A percentile compares a stretch with the other conserved stretches of the same genome.
These are phyloP conservation scores for Durotheca rogersii DNA, from an alignment of 495 filamentous ascomycete genomes.

Conservation along the genomic window DNA sequence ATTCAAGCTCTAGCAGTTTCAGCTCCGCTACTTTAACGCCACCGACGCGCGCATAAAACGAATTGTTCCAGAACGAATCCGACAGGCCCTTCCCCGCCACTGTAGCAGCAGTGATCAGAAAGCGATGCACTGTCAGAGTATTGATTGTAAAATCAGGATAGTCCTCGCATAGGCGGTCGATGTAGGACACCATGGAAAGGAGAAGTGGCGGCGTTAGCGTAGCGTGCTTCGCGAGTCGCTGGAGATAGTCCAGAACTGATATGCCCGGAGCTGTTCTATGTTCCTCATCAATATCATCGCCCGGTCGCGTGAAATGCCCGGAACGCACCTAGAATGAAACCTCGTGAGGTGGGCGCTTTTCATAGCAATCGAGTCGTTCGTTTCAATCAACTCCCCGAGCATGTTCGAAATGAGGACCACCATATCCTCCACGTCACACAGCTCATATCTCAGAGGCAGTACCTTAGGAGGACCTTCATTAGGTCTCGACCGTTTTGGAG, in stretches of 20 bases:
- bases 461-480: slow-evolving; percentile 56
- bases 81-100: slow-evolving; percentile 95
- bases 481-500: slow-evolving; percentile 49
- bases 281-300: slow-evolving; percentile 25
- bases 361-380: slow-evolving; percentile 87
- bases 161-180: slow-evolving; percentile 88
- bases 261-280: slow-evolving; percentile 85
- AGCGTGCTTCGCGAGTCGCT: slow-evolving; percentile 89
- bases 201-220: slow-evolving; percentile 90
- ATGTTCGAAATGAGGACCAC: slow-evolving; percentile 91
- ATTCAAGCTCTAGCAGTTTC: slow-evolving; percentile 91
- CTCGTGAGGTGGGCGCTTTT: slow-evolving; percentile 81
- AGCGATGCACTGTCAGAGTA: slow-evolving; percentile 92
- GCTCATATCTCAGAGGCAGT: slow-evolving; percentile 75
- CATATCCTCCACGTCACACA: slow-evolving; percentile 76
- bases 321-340: slow-evolving; percentile 85
- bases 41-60: slow-evolving; percentile 89
- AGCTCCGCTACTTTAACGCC: slow-evolving; percentile 86
- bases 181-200: slow-evolving; percentile 99
- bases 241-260: slow-evolving; percentile 87
- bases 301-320: background rate
- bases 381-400: slow-evolving; percentile 88
- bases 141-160: slow-evolving; percentile 94
- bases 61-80: slow-evolving; percentile 97
- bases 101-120: slow-evolving; percentile 91